Percentiles rank a stretch among this genome's conserved stretches.
phyloP scores from a whole-genome alignment of 2,329 filamentous ascomycete species.

The Sporothrix globosa region DNA sequence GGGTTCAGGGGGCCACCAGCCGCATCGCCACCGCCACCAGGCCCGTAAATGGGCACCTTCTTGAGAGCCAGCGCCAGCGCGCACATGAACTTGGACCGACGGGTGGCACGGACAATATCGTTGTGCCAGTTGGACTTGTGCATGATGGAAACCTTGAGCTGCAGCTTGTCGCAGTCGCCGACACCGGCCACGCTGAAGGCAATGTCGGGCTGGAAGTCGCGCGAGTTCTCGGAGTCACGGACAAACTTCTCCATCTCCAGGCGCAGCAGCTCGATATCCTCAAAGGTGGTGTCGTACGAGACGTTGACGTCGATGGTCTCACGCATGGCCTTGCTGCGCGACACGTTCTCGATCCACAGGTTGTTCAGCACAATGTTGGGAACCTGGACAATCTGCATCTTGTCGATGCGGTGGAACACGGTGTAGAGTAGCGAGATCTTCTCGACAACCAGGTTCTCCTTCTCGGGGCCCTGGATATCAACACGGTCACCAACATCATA shows the following conservation, averaged over 20 bases:
- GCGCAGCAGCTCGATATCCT: conserved; percentile 84
- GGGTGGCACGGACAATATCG: conserved; percentile 75
- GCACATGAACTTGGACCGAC: conserved; percentile 96
- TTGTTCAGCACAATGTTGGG: conserved; percentile 92
- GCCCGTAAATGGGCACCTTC: conserved; percentile 81
- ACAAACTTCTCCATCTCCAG: conserved; percentile 86
- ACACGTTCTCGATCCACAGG: conserved; percentile 93
- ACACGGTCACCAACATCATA: conserved; percentile 95
- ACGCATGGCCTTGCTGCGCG: conserved; percentile 87
- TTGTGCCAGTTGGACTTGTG: conserved; percentile 95
- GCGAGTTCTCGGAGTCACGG: conserved; percentile 76
- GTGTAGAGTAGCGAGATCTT: conserved; percentile 94
- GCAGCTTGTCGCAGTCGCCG: conserved; percentile 83
- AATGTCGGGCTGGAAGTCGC: conserved; percentile 88
- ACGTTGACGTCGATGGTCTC: conserved; percentile 80
- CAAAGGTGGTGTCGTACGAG: conserved; percentile 83
- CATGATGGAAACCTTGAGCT: conserved; percentile 79
- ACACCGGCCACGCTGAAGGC: conserved; percentile 77
- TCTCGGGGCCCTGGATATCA: conserved; percentile 65
- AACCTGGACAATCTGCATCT: conserved; percentile 77
- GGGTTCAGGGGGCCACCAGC: conserved; percentile 73
- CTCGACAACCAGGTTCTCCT: conserved; percentile 77
- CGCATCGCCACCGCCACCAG: conserved; percentile 69
- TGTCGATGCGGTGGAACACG: conserved; percentile 82
- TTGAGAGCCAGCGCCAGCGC: conserved; percentile 83